Evolutionary conservation across 768 basidiomycete genomes (phyloP), one percentile per base, ranked within the genome.

Genomic region (Lactifluus volemus): DNA sequence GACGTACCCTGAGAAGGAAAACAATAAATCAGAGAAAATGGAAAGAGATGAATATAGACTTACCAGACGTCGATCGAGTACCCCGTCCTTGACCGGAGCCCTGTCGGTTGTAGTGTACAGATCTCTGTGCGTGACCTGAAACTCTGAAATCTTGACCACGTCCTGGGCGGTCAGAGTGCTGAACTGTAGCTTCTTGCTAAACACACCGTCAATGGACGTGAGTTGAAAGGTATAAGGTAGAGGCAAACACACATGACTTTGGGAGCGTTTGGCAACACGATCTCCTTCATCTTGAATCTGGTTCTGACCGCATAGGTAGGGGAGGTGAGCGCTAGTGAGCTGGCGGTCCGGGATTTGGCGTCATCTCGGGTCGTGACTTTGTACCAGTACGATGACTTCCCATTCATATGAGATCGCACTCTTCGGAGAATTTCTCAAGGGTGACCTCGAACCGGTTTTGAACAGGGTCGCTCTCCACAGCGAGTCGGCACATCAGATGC

Each of bases 101-200:
- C 94, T 82, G 69, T 92, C 90, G 21, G 81, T 83, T 12, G 85
- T 79, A 11, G 89, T 90, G 73, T 99, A 98, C 41, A 98, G 77
- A 72, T 97, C 94, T 29, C 91, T 81, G 71, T 91, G 88, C 17
- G 91, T 94, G 66, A 97, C 89, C 74, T 99, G 92, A 68, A 96
- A 97, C 73, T 99, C 96, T 9, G 97, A 89, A 59, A 98, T 82
- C 70, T 88, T 89, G 67, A 98, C 97, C 4, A 96, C 89, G 70
- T 98, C 95, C 73, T 98, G 94, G 32, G 92, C 87, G 73, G 87
- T 91, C 67, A 99, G 79, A 53, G 96, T 82, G 71, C 89, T 89
- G 75, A 98, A 99, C 78, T 98, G 97, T 36, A 99, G 81, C 72
- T 91, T 86, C 78, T 98, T 98, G 69, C 95, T 97, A 71, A 25